Evolutionary conservation across 192 early-diverging fungal species (phyloP), one percentile per base, ranked within the genome.

Genomic region (Coemansia aciculifera): DNA sequence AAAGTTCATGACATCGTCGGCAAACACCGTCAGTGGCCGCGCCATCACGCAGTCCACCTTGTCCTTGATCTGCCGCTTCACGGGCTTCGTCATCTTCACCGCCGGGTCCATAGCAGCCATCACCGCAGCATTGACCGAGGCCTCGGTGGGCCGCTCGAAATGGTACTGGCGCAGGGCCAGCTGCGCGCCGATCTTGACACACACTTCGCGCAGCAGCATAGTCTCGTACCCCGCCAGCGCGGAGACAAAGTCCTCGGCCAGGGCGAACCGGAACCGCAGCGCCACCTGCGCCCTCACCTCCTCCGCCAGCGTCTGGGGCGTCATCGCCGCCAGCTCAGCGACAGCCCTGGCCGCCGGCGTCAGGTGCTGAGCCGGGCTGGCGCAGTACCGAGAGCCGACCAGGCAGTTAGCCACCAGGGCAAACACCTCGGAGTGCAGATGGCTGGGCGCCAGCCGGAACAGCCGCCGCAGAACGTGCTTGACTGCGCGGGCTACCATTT

Each of bases 161-260:
- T 87, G 79, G 71, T 97, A 98, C 31, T 91, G 87, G 38, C 88
- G 86, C 40, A 90, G 84, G 46, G 87, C 88, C 13, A 99, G 51
- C 79, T 99, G 97, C 36, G 95, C 85, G 24, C 97, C 97, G 15
- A 90, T 81, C 74, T 93, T 92, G 49, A 91, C 63, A 68, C 92
- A 92, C 31, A 97, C 81, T 46, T 92, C 90, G 71, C 96, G 89
- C 31, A 99, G 77, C 12, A 92, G 59, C n/a, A 92, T 86, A 3
- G 86, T 62, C 73, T 87, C 86, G 69, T 84, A 82, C n/a, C 81
- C 77, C 0, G 74, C 44, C 23, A 86, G 52, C 31, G 68, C 39
- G 52, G 64, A 73, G 34, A 88, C 67, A 77, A 89, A 87, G 44
- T 85, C 77, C 12, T 78, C 74, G 0, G 87, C 71, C 38, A 95